Percentiles rank a stretch among this genome's conserved stretches.
These are phyloP conservation scores for Jackrogersella minutella DNA, from an alignment of 495 filamentous ascomycete species.

Conservation along the genomic window DNA sequence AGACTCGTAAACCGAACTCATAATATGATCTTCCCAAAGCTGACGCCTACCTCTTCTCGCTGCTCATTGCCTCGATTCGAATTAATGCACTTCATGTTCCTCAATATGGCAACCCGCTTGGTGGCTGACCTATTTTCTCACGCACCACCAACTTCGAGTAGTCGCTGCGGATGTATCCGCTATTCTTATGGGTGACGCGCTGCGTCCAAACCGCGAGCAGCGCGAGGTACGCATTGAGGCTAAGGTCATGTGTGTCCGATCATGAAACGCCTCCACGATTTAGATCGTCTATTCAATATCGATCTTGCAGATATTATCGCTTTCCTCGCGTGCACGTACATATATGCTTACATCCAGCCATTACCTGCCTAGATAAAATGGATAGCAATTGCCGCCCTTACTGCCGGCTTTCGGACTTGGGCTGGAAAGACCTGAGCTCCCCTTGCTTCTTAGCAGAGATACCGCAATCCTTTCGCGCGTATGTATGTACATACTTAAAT, in stretches of 20 bases:
- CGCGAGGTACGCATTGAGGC: constrained; percentile 28
- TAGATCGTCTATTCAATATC: constrained; percentile 33
- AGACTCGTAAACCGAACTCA: constrained; percentile 1
- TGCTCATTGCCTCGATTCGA: constrained; percentile 21
- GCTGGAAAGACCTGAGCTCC: background rate
- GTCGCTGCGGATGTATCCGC: constrained; percentile 17
- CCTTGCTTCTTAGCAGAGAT: background rate
- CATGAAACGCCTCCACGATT: constrained; percentile 39
- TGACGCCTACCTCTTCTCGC: constrained; percentile 27
- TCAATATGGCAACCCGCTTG: constrained; percentile 27
- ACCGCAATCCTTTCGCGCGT: constrained; percentile 5
- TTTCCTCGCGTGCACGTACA: background rate
- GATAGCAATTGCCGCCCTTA: constrained; percentile 6
- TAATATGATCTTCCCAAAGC: constrained; percentile 6
- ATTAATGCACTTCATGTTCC: background rate
- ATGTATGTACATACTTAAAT: constrained; percentile 3
- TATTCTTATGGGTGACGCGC: background rate
- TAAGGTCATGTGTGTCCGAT: constrained; percentile 36
- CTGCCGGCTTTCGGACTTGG: constrained; percentile 20
- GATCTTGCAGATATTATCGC: constrained; percentile 31
- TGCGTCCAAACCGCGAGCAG: background rate
- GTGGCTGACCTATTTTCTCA: constrained; percentile 10
- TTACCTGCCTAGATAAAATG: too few relatives aligned
- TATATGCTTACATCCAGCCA: too few relatives aligned
- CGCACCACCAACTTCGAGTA: background rate